phyloP scores from a whole-genome alignment of 129 eudicot species.

The Calendula officinalis region DNA sequence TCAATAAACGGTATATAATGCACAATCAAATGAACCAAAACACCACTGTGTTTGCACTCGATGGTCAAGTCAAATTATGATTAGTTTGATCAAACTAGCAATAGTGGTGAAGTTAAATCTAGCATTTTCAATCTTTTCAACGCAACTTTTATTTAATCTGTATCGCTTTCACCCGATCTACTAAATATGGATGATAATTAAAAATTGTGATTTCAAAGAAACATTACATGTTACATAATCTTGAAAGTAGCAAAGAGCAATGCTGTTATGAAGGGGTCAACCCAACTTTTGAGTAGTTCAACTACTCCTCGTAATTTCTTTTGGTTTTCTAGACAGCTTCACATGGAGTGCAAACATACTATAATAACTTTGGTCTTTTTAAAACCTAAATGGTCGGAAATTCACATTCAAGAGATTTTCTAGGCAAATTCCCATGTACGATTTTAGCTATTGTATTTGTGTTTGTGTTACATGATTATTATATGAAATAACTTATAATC shows the following conservation, averaged over 20 bases:
- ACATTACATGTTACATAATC: background rate
- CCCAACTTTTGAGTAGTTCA: conserved; percentile 24
- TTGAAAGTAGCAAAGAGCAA: conserved; percentile 6
- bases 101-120: conserved; percentile 10
- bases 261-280: background rate
- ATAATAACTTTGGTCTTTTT: background rate
- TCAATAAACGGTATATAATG: too few relatives aligned
- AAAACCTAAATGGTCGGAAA: too few relatives aligned
- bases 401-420: background rate
- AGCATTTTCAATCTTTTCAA: conserved; percentile 3
- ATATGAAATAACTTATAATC: background rate
- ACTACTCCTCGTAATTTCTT: conserved; percentile 24
- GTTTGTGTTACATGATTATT: background rate
- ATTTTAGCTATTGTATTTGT: background rate
- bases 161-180: background rate
- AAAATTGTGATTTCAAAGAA: background rate
- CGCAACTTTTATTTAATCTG: background rate
- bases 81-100: background rate
- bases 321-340: conserved; percentile 22
- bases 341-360: conserved; percentile 14
- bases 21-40: too few relatives aligned
- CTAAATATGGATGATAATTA: background rate
- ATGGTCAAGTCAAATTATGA: too few relatives aligned
- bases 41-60: too few relatives aligned
- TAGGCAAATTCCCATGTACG: background rate